Percentiles rank a stretch among this genome's conserved stretches.
Evolutionary conservation across 2,329 filamentous ascomycete genomes (phyloP).

Genomic region (Colletotrichum neosansevieriae): DNA sequence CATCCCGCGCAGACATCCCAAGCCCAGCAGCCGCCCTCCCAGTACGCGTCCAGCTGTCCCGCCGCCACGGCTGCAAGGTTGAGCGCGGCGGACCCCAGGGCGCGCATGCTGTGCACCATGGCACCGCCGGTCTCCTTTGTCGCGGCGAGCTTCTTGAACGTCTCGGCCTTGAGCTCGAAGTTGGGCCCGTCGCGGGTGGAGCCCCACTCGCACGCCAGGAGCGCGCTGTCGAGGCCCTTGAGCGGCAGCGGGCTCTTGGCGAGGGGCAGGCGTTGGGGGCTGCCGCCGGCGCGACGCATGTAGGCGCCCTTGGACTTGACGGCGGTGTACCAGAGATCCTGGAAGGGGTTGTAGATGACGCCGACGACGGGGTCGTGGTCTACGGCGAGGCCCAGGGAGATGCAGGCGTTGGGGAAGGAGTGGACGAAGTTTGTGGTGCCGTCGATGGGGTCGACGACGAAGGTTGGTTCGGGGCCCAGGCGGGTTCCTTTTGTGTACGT

Average conservation of each 20-base stretch:
- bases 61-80: slow-evolving; percentile 80
- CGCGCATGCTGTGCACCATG: slow-evolving; percentile 83
- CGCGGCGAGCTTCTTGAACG: slow-evolving; percentile 72
- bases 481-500: slow-evolving; percentile 76
- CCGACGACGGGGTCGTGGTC: slow-evolving; percentile 73
- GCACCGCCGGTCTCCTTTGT: slow-evolving; percentile 72
- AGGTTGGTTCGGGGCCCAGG: slow-evolving; percentile 77
- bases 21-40: slow-evolving; percentile 87
- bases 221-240: slow-evolving; percentile 68
- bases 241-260: slow-evolving; percentile 66
- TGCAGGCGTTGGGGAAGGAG: slow-evolving; percentile 78
- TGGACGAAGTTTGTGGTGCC: slow-evolving; percentile 87
- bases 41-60: slow-evolving; percentile 79
- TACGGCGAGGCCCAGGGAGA: slow-evolving; percentile 80
- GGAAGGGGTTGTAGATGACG: slow-evolving; percentile 85
- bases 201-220: slow-evolving; percentile 82
- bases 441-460: slow-evolving; percentile 86
- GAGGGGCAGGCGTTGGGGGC: slow-evolving; percentile 55
- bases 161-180: slow-evolving; percentile 75
- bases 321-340: slow-evolving; percentile 75
- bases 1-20: slow-evolving; percentile 89
- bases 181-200: slow-evolving; percentile 75
- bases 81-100: slow-evolving; percentile 78
- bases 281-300: slow-evolving; percentile 59
- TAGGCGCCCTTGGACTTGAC: slow-evolving; percentile 77